Evolutionary conservation across 2,329 filamentous ascomycete species (phyloP).

Genomic region (Cercospora sojina): DNA sequence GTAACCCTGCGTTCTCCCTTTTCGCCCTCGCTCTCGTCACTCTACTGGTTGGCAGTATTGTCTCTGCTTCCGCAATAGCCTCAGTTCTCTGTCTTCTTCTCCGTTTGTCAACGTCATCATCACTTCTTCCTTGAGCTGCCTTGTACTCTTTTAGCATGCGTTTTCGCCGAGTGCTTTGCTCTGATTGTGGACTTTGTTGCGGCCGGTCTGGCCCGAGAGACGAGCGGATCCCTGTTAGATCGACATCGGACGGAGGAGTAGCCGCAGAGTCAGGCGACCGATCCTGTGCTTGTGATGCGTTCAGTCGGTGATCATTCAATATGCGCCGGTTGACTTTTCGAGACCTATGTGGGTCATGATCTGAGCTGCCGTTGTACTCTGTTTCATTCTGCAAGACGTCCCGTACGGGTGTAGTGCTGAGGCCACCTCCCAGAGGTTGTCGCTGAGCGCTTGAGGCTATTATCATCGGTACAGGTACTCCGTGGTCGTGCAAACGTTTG

Average conservation of each 20-base stretch:
- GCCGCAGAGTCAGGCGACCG: neutral
- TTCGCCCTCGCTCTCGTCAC: neutral
- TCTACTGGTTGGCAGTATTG: neutral
- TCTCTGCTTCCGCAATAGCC: neutral
- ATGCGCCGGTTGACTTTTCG: too few species aligned
- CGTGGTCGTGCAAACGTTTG: too few species aligned
- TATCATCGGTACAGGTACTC: too few species aligned
- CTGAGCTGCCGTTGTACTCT: too few species aligned
- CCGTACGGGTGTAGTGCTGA: too few species aligned
- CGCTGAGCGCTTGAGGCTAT: too few species aligned
- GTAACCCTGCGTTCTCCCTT: neutral
- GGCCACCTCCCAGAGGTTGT: too few species aligned
- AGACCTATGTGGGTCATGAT: too few species aligned
- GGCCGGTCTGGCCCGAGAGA: too few species aligned
- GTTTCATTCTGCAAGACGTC: too few species aligned
- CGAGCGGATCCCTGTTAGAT: neutral
- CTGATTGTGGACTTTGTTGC: neutral
- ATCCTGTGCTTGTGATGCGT: neutral
- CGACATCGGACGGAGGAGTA: neutral
- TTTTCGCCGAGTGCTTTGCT: neutral
- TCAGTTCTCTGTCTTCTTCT: neutral
- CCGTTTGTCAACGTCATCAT: neutral
- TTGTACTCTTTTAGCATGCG: neutral
- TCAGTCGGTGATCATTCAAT: too few species aligned
- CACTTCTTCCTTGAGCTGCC: neutral